Evolutionary conservation across 2,329 filamentous ascomycete genomes (phyloP).

Genomic region (Cytospora piceae): DNA sequence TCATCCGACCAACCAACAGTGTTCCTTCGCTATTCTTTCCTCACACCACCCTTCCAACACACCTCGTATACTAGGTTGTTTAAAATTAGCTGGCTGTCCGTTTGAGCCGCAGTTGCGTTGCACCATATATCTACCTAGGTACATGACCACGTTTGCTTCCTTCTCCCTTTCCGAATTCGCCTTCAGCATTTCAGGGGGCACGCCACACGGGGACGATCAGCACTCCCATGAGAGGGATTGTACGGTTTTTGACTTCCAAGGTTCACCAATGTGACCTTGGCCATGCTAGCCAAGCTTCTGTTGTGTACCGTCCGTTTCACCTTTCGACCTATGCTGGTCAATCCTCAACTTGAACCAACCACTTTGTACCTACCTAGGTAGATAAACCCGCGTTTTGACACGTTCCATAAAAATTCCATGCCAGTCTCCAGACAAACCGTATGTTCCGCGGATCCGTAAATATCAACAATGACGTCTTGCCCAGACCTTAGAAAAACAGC

Average conservation of each 20-base stretch:
- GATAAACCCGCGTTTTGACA: not conserved
- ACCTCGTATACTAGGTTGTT: not conserved
- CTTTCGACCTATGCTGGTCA: not conserved
- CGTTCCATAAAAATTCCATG: not conserved
- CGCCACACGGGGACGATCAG: not conserved
- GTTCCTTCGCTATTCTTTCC: not conserved
- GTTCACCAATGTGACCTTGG: not conserved
- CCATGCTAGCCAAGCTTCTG: not conserved
- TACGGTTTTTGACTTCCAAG: no score
- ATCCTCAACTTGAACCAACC: not conserved
- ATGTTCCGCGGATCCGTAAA: constrained; percentile 3
- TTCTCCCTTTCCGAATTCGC: not conserved
- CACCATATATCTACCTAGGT: no score
- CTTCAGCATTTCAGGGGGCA: not conserved
- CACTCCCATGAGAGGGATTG: not conserved
- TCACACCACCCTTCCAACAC: not conserved
- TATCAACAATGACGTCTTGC: constrained; percentile 24
- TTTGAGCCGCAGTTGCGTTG: not conserved
- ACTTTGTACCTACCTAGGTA: no score
- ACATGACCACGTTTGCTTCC: not conserved
- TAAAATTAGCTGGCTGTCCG: not conserved
- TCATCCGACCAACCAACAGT: no score
- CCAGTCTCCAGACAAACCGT: not conserved
- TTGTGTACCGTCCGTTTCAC: not conserved
- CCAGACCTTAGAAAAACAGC: not conserved